These are phyloP conservation scores for Pleurotus ostreatus DNA, from an alignment of 768 basidiomycete species.

Conservation along the genomic window DNA sequence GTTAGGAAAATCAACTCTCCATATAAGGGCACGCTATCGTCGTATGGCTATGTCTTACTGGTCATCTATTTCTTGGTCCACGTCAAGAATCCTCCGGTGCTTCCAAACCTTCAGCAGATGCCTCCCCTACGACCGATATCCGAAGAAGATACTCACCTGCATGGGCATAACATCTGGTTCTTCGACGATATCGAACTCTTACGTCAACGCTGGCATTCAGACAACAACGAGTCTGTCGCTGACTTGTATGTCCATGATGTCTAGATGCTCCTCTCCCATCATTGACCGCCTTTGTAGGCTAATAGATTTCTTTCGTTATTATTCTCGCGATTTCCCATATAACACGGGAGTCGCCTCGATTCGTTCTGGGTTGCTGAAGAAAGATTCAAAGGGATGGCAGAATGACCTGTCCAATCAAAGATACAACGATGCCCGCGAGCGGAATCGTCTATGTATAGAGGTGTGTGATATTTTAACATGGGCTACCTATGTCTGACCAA, in stretches of 20 bases:
- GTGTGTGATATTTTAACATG: conserved; percentile 35
- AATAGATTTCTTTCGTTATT: conserved; percentile 98
- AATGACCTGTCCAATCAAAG: conserved; percentile 63
- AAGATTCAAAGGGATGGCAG: conserved; percentile 93
- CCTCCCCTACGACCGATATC: conserved; percentile 86
- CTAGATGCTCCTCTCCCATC: conserved; percentile 3
- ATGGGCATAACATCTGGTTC: conserved; percentile 86
- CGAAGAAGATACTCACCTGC: conserved; percentile 80
- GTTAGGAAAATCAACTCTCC: conserved; percentile 96
- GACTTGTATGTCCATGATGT: conserved; percentile 62
- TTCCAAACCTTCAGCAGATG: conserved; percentile 95
- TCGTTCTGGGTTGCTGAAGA: conserved; percentile 82
- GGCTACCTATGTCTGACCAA: background rate
- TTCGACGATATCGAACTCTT: conserved; percentile 96
- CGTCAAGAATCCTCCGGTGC: conserved; percentile 94
- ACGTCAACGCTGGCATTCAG: conserved; percentile 89
- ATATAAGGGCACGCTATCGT: conserved; percentile 93
- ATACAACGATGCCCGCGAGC: conserved; percentile 73
- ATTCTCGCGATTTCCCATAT: conserved; percentile 89
- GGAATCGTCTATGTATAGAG: conserved; percentile 96
- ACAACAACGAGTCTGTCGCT: conserved; percentile 88
- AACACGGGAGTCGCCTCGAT: conserved; percentile 91
- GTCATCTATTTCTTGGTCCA: conserved; percentile 98
- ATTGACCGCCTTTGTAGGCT: conserved; percentile 45
- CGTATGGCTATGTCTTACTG: conserved; percentile 96